phyloP scores from a whole-genome alignment of 2,329 filamentous ascomycete species.

The Aspergillus unguis region DNA sequence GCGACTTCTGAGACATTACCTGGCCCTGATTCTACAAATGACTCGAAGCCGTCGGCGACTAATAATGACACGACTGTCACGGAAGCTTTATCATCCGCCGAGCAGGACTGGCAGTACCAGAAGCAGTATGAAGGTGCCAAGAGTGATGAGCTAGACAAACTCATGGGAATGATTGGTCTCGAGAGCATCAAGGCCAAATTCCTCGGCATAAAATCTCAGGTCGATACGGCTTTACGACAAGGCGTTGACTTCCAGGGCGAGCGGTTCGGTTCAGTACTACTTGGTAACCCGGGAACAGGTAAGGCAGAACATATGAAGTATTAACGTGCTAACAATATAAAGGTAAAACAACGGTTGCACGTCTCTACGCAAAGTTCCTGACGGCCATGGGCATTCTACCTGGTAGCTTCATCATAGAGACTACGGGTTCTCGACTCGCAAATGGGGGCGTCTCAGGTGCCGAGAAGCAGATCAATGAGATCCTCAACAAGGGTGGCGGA shows the following conservation, averaged over 20 bases:
- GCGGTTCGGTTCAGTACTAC: conserved; percentile 59
- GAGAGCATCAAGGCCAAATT: conserved; percentile 66
- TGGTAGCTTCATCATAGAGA: conserved; percentile 61
- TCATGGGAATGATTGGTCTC: conserved; percentile 70
- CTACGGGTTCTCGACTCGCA: conserved; percentile 64
- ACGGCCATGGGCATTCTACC: conserved; percentile 60
- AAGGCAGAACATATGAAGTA: conserved; percentile 37
- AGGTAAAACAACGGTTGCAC: conserved; percentile 72
- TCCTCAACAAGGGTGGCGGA: conserved; percentile 61
- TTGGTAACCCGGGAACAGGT: conserved; percentile 76
- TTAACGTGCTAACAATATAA: background rate
- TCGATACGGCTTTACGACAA: conserved; percentile 62
- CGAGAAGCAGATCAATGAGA: conserved; percentile 54
- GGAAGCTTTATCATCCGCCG: conserved; percentile 29
- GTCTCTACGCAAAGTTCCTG: conserved; percentile 66
- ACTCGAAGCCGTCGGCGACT: background rate
- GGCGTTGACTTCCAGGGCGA: conserved; percentile 54
- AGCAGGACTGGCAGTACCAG: conserved; percentile 59
- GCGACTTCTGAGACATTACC: background rate
- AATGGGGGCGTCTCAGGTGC: conserved; percentile 58
- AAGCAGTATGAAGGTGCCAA: conserved; percentile 53
- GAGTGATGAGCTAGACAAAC: conserved; percentile 56
- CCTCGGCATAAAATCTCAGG: conserved; percentile 58
- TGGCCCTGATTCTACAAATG: background rate
- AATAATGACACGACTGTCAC: background rate